Evolutionary conservation across 2,329 filamentous ascomycete genomes (phyloP).

Genomic region (Trichophyton schoenleinii): DNA sequence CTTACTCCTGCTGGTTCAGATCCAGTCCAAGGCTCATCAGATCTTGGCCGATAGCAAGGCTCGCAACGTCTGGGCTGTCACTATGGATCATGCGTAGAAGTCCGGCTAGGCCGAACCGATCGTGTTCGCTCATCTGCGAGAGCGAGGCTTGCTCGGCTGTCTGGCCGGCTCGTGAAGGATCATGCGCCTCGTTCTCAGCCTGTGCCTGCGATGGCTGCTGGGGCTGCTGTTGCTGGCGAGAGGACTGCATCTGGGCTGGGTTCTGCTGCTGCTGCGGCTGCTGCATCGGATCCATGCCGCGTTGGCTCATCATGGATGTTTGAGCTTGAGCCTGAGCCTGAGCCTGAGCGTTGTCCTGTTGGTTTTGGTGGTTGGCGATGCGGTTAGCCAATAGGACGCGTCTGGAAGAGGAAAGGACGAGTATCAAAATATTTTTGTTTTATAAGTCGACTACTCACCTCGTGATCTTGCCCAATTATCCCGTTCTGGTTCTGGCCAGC

Average conservation of each 20-base stretch:
- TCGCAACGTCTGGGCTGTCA: conserved; percentile 41
- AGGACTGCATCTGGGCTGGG: conserved; percentile 19
- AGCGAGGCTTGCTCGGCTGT: conserved; percentile 20
- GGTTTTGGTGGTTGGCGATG: background rate
- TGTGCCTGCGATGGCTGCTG: conserved; percentile 25
- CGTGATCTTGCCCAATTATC: conserved; percentile 32
- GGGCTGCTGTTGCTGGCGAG: conserved; percentile 24
- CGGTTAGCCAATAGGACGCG: background rate
- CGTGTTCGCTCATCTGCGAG: conserved; percentile 47
- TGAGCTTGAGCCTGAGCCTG: background rate
- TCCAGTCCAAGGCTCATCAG: conserved; percentile 52
- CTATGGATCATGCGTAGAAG: conserved; percentile 46
- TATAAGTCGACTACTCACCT: conserved; percentile 16
- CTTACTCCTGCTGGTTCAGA: conserved; percentile 49
- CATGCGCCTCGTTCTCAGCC: conserved; percentile 16
- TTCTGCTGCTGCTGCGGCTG: conserved; percentile 9
- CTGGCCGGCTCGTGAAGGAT: conserved; percentile 6
- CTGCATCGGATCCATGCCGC: conserved; percentile 20
- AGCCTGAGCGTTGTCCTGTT: conserved; percentile 6
- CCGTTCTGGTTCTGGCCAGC: conserved; percentile 33
- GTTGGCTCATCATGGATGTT: conserved; percentile 18
- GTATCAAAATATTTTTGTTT: background rate
- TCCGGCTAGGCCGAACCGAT: conserved; percentile 48
- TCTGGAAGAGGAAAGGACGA: background rate
- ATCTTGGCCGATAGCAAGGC: conserved; percentile 50